phyloP scores from a whole-genome alignment of 208 protist species.

The Herpetomonas tarakana region DNA sequence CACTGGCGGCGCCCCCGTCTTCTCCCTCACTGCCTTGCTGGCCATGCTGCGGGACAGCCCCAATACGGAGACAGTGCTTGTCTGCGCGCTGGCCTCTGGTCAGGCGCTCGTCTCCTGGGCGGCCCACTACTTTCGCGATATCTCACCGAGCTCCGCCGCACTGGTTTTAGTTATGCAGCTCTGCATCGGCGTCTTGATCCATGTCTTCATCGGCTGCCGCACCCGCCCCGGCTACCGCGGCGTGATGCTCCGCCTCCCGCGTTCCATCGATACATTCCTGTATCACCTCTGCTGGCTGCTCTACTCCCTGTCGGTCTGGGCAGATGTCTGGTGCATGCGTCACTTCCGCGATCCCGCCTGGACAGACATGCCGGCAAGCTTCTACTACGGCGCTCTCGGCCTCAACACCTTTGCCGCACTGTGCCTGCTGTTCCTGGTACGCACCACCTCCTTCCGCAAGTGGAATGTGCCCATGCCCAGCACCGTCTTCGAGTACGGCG shows the following conservation, averaged over 20 bases:
- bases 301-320: slow-evolving; percentile 28
- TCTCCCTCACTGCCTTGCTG: slow-evolving; percentile 22
- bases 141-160: slow-evolving; percentile 15
- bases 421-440: slow-evolving; percentile 49
- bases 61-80: slow-evolving; percentile 59
- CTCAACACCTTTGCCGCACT: slow-evolving; percentile 25
- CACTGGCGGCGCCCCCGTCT: not conserved
- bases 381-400: slow-evolving; percentile 19
- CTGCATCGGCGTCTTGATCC: slow-evolving; percentile 36
- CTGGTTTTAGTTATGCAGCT: slow-evolving; percentile 44
- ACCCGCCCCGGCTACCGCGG: slow-evolving; percentile 29
- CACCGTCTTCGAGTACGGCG: slow-evolving; percentile 36
- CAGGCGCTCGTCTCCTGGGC: slow-evolving; percentile 33
- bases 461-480: slow-evolving; percentile 6
- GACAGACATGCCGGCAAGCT: slow-evolving; percentile 17
- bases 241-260: slow-evolving; percentile 17
- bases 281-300: slow-evolving; percentile 29
- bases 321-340: slow-evolving; percentile 5
- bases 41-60: slow-evolving; percentile 36
- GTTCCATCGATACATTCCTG: slow-evolving; percentile 34
- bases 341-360: not conserved
- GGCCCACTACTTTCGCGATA: slow-evolving; percentile 16
- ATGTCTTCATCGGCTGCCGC: slow-evolving; percentile 42
- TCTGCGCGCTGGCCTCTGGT: slow-evolving; percentile 35
- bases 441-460: slow-evolving; percentile 32